Percentiles rank a stretch among this genome's conserved stretches.
These are phyloP conservation scores for Phytophthora tentaculata DNA, from an alignment of 352 stramenopile genomes.

Conservation along the genomic window DNA sequence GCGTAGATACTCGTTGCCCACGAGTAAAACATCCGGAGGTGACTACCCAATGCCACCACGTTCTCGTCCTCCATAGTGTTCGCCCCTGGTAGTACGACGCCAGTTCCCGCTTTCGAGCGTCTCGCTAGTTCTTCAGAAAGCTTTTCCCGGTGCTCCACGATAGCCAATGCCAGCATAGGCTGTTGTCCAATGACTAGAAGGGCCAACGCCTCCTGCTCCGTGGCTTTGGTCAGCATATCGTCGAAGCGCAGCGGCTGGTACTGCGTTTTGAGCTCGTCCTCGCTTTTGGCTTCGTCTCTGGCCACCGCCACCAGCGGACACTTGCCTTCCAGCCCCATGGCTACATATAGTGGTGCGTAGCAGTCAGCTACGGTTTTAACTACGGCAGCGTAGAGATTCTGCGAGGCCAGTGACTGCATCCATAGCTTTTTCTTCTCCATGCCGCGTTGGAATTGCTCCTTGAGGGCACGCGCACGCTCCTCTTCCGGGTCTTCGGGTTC, in stretches of 20 bases:
- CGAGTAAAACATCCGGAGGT: slow-evolving; percentile 75
- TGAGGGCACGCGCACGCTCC: slow-evolving; percentile 35
- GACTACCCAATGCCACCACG: slow-evolving; percentile 41
- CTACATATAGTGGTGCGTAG: slow-evolving; percentile 64
- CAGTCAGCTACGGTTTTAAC: slow-evolving; percentile 64
- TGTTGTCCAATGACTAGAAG: slow-evolving; percentile 52
- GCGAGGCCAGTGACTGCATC: slow-evolving; percentile 56
- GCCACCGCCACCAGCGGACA: slow-evolving; percentile 35
- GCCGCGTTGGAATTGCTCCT: slow-evolving; percentile 51
- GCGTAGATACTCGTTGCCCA: slow-evolving; percentile 61
- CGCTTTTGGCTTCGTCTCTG: slow-evolving; percentile 21
- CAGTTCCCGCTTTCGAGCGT: slow-evolving; percentile 25
- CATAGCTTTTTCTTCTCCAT: slow-evolving; percentile 74
- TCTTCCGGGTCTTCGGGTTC: slow-evolving; percentile 21
- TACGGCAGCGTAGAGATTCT: slow-evolving; percentile 44
- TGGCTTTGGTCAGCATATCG: slow-evolving; percentile 62
- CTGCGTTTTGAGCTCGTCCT: slow-evolving; percentile 43
- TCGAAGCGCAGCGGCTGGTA: slow-evolving; percentile 65
- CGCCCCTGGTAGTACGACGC: slow-evolving; percentile 32
- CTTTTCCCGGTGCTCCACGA: slow-evolving; percentile 59
- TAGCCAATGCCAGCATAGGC: slow-evolving; percentile 41
- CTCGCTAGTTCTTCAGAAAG: slow-evolving; percentile 43
- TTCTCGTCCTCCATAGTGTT: slow-evolving; percentile 47
- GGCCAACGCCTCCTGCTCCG: slow-evolving; percentile 66
- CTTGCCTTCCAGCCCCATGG: slow-evolving; percentile 29